These are phyloP conservation scores for Mycena olivaceomarginata DNA, from an alignment of 768 basidiomycete genomes.

Conservation along the genomic window DNA sequence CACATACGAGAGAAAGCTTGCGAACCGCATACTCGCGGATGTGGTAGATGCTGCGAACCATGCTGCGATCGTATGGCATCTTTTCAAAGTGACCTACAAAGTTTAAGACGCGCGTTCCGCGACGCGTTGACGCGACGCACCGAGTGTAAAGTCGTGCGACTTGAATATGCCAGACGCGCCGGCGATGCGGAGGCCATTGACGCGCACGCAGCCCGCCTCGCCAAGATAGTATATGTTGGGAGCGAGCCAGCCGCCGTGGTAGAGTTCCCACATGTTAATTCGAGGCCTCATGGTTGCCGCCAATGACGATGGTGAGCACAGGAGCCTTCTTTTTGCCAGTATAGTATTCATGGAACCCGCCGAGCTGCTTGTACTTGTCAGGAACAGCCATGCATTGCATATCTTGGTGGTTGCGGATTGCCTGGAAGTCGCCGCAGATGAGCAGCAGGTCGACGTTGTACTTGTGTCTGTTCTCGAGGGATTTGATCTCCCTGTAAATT, in stretches of 20 bases:
- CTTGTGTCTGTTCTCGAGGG: constrained; percentile 75
- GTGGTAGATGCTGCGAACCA: constrained; percentile 94
- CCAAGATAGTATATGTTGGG: constrained; percentile 98
- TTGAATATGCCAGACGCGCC: constrained; percentile 98
- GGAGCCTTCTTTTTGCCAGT: constrained; percentile 89
- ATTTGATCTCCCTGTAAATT: constrained; percentile 84
- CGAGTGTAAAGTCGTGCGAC: constrained; percentile 81
- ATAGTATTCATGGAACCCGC: constrained; percentile 95
- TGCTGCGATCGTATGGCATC: constrained; percentile 86
- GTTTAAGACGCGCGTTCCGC: constrained; percentile 8
- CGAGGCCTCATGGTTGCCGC: constrained; percentile 98
- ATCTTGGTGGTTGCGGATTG: constrained; percentile 90
- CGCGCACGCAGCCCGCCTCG: constrained; percentile 90
- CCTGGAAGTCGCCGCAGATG: constrained; percentile 98
- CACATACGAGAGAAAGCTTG: constrained; percentile 82
- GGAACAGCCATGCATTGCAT: constrained; percentile 95
- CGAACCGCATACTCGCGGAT: constrained; percentile 91
- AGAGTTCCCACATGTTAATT: constrained; percentile 98
- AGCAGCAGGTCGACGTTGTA: constrained; percentile 90
- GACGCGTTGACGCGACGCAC: constrained; percentile 58
- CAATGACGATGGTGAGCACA: constrained; percentile 93
- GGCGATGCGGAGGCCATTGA: constrained; percentile 93
- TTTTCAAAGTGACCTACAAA: constrained; percentile 84
- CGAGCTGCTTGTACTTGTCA: constrained; percentile 88
- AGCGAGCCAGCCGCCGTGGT: constrained; percentile 98